Conservation (phyloP, 106 monocot species). For the Xerophyta viscosa region DNA sequence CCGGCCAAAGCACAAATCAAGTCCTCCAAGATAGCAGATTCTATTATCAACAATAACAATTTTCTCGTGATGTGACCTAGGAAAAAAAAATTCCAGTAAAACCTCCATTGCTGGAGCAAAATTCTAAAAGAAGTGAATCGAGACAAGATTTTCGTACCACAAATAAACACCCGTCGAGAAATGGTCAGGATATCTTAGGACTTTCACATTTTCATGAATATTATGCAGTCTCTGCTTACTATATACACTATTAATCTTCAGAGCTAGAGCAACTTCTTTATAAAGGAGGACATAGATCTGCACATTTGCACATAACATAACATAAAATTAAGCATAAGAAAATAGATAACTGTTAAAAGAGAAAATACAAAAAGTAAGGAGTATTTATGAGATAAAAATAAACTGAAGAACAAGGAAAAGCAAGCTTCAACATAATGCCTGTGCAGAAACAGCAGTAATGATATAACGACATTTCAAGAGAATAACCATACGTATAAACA, state of each 20-base stretch:
- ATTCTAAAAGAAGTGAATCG: neutral
- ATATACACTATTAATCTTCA: constrained; percentile 95
- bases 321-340: neutral
- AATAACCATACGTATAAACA: too few relatives aligned
- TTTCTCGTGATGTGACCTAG: constrained; percentile 99
- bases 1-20: constrained; percentile 99
- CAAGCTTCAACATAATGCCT: too few relatives aligned
- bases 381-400: too few relatives aligned
- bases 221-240: constrained; percentile 66
- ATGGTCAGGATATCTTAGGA: constrained; percentile 99
- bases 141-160: constrained; percentile 48
- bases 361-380: neutral
- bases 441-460: too few relatives aligned
- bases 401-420: too few relatives aligned
- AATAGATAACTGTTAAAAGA: neutral
- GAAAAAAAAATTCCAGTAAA: neutral
- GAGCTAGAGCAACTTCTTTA: constrained; percentile 90
- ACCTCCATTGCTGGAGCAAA: neutral
- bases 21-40: constrained; percentile 91
- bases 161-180: constrained; percentile 88
- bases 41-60: constrained; percentile 93
- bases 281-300: constrained; percentile 99
- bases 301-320: constrained; percentile 6
- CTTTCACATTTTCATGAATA: constrained; percentile 99
- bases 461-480: too few relatives aligned